Conservation (phyloP, 2,329 filamentous ascomycete genomes). For the Fusarium fracticaudum region DNA sequence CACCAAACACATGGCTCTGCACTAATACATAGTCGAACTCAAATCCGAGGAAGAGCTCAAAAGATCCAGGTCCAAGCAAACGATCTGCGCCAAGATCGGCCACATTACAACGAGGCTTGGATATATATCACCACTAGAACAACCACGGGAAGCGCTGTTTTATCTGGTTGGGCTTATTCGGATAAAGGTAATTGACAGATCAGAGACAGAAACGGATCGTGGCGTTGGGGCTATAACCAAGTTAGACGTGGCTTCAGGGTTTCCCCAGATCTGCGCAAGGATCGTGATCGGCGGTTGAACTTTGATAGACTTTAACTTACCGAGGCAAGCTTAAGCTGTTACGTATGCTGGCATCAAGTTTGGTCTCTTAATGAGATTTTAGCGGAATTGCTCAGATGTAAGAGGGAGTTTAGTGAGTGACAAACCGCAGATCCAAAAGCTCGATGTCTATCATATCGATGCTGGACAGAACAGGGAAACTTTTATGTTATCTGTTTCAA, state of each 20-base stretch:
- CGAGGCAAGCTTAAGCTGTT: accelerated
- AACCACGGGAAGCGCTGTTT: not conserved
- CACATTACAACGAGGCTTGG: not conserved
- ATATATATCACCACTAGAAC: not conserved
- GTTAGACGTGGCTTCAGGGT: not conserved
- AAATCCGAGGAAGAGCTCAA: not conserved
- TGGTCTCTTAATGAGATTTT: no score
- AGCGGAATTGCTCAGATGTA: no score
- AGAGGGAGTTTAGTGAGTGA: no score
- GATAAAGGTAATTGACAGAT: not conserved
- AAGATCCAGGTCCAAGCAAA: not conserved
- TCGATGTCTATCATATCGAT: no score
- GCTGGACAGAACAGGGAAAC: accelerated
- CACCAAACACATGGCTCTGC: not conserved
- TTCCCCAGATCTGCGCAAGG: not conserved
- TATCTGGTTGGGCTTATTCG: no score
- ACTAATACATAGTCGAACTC: not conserved
- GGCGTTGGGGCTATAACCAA: not conserved
- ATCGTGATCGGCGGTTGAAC: not conserved
- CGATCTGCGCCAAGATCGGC: not conserved
- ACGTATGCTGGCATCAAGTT: accelerated
- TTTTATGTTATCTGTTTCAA: no score
- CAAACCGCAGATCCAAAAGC: no score
- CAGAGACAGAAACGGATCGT: constrained; percentile 1
- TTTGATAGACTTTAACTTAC: not conserved